phyloP scores from a whole-genome alignment of 2,329 filamentous ascomycete genomes.

The Diplodia sapinea region DNA sequence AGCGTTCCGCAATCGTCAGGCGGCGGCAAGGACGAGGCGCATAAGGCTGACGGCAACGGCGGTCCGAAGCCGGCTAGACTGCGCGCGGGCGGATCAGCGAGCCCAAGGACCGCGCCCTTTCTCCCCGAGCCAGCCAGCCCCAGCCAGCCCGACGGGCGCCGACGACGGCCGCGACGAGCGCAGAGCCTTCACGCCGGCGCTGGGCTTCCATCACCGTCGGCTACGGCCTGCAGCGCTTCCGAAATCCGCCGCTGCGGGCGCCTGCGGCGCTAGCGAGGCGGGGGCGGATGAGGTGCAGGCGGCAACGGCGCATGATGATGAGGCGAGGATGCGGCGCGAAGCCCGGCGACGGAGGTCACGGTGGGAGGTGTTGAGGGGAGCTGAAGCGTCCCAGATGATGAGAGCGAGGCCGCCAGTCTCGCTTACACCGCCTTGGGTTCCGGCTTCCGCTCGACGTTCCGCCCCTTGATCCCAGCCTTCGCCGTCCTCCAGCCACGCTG shows the following conservation, averaged over 20 bases:
- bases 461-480: too few species aligned
- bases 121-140: not conserved
- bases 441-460: not conserved
- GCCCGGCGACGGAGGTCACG: not conserved
- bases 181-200: conserved; percentile 6
- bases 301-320: conserved; percentile 14
- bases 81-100: conserved; percentile 25
- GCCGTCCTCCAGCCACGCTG: not conserved
- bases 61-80: conserved; percentile 32
- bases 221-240: not conserved
- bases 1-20: conserved; percentile 32
- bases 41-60: conserved; percentile 32
- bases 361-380: conserved; percentile 10
- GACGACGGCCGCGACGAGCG: not conserved
- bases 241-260: not conserved
- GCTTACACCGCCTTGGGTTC: not conserved
- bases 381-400: not conserved
- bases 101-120: not conserved
- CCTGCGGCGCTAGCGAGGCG: conserved; percentile 21
- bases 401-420: not conserved
- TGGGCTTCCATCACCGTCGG: not conserved
- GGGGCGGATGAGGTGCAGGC: conserved; percentile 17
- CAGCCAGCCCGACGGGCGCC: not conserved
- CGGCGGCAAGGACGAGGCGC: conserved; percentile 31
- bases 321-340: conserved; percentile 21